Evolutionary conservation across 2,329 filamentous ascomycete genomes (phyloP).

Genomic region (Colletotrichum magnum): DNA sequence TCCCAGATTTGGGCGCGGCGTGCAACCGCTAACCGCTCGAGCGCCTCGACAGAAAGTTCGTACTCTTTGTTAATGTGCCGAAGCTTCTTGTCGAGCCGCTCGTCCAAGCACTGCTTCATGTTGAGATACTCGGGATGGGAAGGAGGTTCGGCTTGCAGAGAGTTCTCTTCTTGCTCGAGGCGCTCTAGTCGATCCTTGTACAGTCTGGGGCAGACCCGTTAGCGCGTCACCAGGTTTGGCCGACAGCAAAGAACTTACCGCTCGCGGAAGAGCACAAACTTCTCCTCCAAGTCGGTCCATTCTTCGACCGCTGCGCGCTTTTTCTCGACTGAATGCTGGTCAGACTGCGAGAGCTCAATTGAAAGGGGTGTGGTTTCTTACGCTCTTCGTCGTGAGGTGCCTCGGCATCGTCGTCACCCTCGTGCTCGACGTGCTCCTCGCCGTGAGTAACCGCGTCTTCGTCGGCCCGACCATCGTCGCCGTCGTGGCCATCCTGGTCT

Average conservation of each 20-base stretch:
- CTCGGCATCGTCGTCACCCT: constrained; percentile 73
- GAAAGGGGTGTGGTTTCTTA: constrained; percentile 52
- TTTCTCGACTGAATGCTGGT: constrained; percentile 72
- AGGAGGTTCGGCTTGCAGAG: constrained; percentile 71
- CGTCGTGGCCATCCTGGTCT: constrained; percentile 45
- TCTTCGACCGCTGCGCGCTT: constrained; percentile 86
- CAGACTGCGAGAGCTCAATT: background rate
- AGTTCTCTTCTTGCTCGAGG: constrained; percentile 79
- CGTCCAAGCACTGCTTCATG: constrained; percentile 89
- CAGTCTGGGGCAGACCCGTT: constrained; percentile 67
- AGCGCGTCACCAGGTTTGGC: background rate
- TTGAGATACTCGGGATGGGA: constrained; percentile 93
- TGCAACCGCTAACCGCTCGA: constrained; percentile 82
- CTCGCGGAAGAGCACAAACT: constrained; percentile 89
- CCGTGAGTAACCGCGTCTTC: constrained; percentile 66
- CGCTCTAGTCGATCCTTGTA: constrained; percentile 90
- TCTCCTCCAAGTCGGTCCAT: constrained; percentile 84
- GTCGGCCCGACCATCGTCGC: constrained; percentile 48
- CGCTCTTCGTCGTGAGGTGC: constrained; percentile 76
- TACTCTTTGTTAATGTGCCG: constrained; percentile 81
- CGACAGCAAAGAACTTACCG: constrained; percentile 64
- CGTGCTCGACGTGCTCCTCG: constrained; percentile 67
- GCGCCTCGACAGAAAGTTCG: constrained; percentile 79
- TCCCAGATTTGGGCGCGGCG: constrained; percentile 89
- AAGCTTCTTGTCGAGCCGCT: constrained; percentile 84